Evolutionary conservation across 306 rosid species (phyloP).

Genomic region (Trifolium fragiferum): DNA sequence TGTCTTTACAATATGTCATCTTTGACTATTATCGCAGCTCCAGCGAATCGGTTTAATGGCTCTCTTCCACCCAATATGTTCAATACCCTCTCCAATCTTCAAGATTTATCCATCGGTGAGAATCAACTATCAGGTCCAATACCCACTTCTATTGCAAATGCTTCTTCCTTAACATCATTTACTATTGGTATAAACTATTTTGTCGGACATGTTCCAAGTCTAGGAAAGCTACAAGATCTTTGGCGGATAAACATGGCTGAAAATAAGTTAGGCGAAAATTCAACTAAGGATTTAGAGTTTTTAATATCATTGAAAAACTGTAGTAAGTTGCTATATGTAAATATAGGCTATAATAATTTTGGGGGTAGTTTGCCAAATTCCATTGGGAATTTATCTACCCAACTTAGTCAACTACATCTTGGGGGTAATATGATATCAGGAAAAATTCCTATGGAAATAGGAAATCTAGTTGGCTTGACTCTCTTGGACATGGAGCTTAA

Average conservation of each 20-base stretch:
- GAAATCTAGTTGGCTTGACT: not conserved
- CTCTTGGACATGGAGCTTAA: not conserved
- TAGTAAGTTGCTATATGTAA: not conserved
- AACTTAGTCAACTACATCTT: not conserved
- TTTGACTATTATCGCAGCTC: too few species aligned
- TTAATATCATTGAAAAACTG: not conserved
- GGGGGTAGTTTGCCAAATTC: not conserved
- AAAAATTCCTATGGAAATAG: not conserved
- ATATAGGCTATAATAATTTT: too few species aligned
- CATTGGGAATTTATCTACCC: not conserved
- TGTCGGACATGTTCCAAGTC: not conserved
- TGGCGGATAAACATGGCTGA: not conserved
- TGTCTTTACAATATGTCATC: too few species aligned
- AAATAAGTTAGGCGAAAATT: not conserved
- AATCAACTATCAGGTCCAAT: not conserved
- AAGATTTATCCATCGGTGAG: not conserved
- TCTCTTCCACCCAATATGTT: not conserved
- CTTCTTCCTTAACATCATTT: not conserved
- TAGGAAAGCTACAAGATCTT: not conserved
- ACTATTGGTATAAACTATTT: not conserved
- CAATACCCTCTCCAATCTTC: not conserved
- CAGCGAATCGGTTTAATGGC: too few species aligned
- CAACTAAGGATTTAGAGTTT: not conserved
- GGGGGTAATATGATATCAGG: not conserved
- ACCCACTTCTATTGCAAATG: not conserved